These are phyloP conservation scores for Magnolia officinalis DNA, from an alignment of 164 flowering plant species.

Conservation along the genomic window DNA sequence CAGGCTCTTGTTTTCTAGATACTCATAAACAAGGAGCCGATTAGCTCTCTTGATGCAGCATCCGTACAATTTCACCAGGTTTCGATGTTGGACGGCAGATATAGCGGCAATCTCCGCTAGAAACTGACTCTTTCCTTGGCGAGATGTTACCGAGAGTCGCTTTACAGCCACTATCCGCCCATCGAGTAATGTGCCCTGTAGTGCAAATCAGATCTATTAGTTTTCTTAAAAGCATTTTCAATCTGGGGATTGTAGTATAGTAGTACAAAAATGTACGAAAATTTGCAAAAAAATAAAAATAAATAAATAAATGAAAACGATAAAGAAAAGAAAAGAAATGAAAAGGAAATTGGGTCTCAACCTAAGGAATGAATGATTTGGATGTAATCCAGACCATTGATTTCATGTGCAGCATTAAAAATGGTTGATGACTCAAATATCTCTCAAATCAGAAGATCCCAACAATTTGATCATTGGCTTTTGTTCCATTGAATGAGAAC, in stretches of 20 bases:
- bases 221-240: too few species aligned
- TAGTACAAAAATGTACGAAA: not conserved
- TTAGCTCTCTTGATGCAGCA: conserved; percentile 69
- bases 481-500: too few species aligned
- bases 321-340: too few species aligned
- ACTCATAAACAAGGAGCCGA: conserved; percentile 70
- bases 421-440: too few species aligned
- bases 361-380: too few species aligned
- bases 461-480: too few species aligned
- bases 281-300: not conserved
- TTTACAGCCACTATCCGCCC: conserved; percentile 65
- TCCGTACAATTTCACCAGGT: conserved; percentile 71
- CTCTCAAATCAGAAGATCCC: too few species aligned
- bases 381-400: too few species aligned
- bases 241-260: too few species aligned
- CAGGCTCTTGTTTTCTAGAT: conserved; percentile 25
- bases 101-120: conserved; percentile 69
- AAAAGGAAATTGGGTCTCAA: too few species aligned
- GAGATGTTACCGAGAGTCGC: conserved; percentile 59
- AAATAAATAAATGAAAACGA: too few species aligned
- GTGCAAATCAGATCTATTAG: not conserved
- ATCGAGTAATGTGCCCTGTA: conserved; percentile 55
- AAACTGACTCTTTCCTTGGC: conserved; percentile 70
- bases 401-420: too few species aligned
- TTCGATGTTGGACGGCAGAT: conserved; percentile 80